Percentiles rank a stretch among this genome's conserved stretches.
Conservation (phyloP, 345 rosid species). For the Mallotus nudiflorus region DNA sequence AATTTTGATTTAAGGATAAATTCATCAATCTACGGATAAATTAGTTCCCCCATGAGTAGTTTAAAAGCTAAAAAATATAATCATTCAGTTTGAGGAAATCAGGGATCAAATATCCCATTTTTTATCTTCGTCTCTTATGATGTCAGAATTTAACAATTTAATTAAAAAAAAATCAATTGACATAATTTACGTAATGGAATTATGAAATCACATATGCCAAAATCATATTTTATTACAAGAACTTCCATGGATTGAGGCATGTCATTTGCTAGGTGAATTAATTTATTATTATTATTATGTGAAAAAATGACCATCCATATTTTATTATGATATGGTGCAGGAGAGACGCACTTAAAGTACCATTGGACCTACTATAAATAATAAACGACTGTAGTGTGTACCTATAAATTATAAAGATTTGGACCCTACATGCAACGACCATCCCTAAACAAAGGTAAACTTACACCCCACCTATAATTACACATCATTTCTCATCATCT, state of each 20-base stretch:
- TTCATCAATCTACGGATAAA: too few relatives aligned
- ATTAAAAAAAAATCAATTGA: too few relatives aligned
- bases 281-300: background rate
- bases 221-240: background rate
- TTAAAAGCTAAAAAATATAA: too few relatives aligned
- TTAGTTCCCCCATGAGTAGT: too few relatives aligned
- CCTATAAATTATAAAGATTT: background rate
- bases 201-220: background rate
- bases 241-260: background rate
- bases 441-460: conserved; percentile 21
- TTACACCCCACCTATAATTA: conserved; percentile 15
- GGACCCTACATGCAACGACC: conserved; percentile 31
- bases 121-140: too few relatives aligned
- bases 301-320: background rate
- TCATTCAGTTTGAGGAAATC: too few relatives aligned
- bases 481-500: conserved; percentile 22
- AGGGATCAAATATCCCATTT: too few relatives aligned
- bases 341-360: conserved; percentile 16
- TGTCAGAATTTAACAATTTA: too few relatives aligned
- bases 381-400: background rate
- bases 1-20: background rate
- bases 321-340: conserved; percentile 26
- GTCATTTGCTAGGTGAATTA: background rate
- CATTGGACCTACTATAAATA: conserved; percentile 6
- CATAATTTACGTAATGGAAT: background rate